Percentiles rank a stretch among this genome's conserved stretches.
These are phyloP conservation scores for Backusella tuberculispora DNA, from an alignment of 192 early-diverging fungal genomes.

Conservation along the genomic window DNA sequence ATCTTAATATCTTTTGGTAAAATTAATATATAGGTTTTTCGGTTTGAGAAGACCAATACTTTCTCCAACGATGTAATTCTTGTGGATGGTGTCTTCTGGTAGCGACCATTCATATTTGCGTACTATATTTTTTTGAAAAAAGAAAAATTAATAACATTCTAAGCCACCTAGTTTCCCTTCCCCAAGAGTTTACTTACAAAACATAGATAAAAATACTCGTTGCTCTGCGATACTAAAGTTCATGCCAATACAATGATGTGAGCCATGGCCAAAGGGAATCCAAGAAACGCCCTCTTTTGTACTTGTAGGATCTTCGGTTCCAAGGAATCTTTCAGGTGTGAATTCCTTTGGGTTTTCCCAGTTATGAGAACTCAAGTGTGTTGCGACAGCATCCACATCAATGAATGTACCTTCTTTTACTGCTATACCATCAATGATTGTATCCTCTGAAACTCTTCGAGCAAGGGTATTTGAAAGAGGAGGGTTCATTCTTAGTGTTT, in stretches of 20 bases:
- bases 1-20: slow-evolving; percentile 26
- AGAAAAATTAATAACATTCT: neutral
- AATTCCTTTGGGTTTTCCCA: slow-evolving; percentile 53
- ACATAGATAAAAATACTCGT: slow-evolving; percentile 56
- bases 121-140: slow-evolving; percentile 21
- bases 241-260: slow-evolving; percentile 64
- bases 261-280: slow-evolving; percentile 65
- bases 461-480: slow-evolving; percentile 1
- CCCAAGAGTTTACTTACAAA: neutral
- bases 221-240: slow-evolving; percentile 65
- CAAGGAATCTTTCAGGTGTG: slow-evolving; percentile 53
- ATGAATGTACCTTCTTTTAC: slow-evolving; percentile 34
- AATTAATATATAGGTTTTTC: neutral
- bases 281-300: slow-evolving; percentile 29
- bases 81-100: slow-evolving; percentile 29
- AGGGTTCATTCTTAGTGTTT: slow-evolving; percentile 24
- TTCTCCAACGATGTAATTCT: neutral
- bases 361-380: slow-evolving; percentile 20
- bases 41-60: slow-evolving; percentile 25
- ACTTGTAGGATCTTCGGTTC: slow-evolving; percentile 10
- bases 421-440: slow-evolving; percentile 13
- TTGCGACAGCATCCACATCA: slow-evolving; percentile 15
- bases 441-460: slow-evolving; percentile 28
- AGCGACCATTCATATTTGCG: slow-evolving; percentile 32
- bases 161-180: neutral